These are phyloP conservation scores for Jackrogersella minutella DNA, from an alignment of 495 filamentous ascomycete genomes.

Conservation along the genomic window DNA sequence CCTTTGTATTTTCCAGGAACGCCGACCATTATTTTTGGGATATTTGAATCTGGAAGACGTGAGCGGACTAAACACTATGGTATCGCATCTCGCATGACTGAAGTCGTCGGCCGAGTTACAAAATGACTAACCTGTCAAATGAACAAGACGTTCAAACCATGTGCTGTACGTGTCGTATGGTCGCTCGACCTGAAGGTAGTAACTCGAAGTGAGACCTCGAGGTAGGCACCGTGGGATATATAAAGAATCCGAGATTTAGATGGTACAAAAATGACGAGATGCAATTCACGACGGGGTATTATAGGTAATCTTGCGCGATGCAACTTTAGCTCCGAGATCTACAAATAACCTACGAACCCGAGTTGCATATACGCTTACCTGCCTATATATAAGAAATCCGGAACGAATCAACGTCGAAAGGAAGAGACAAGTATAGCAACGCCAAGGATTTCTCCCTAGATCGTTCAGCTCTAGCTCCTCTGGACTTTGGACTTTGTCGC, in stretches of 20 bases:
- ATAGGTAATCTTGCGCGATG: slow-evolving; percentile 14
- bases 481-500: slow-evolving; percentile 8
- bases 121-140: slow-evolving; percentile 21
- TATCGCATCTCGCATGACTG: slow-evolving; percentile 9
- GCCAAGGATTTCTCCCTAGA: slow-evolving; percentile 19
- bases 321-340: slow-evolving; percentile 16
- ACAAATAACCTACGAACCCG: slow-evolving; percentile 7
- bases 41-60: slow-evolving; percentile 15
- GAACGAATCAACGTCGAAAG: slow-evolving; percentile 1
- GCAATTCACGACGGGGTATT: slow-evolving; percentile 15
- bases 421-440: slow-evolving; percentile 29
- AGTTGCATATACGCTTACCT: background rate
- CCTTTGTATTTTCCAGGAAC: slow-evolving; percentile 59
- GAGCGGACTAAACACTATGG: slow-evolving; percentile 1
- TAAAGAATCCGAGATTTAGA: slow-evolving; percentile 22
- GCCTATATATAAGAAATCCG: slow-evolving; percentile 8
- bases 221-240: slow-evolving; percentile 21
- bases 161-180: slow-evolving; percentile 5
- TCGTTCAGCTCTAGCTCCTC: slow-evolving; percentile 19
- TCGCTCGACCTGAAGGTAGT: too few relatives aligned
- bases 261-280: slow-evolving; percentile 18
- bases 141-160: too few relatives aligned
- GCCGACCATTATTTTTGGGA: slow-evolving; percentile 53
- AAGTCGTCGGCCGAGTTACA: background rate
- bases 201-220: slow-evolving; percentile 2